Conservation (phyloP, 179 eudicot species). For the Heliamphora pulchella region DNA sequence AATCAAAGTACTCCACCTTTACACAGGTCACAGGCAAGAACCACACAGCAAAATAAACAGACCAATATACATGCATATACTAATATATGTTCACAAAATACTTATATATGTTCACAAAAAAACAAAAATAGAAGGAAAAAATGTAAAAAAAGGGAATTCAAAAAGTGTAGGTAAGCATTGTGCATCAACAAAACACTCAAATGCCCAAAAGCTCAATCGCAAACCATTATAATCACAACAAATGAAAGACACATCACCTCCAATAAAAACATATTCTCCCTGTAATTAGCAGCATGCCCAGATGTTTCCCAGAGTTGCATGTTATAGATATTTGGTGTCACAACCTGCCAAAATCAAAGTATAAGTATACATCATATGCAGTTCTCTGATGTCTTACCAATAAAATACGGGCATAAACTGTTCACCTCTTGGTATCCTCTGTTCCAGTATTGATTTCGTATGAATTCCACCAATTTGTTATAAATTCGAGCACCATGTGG, state of each 20-base stretch:
- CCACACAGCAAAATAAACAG: not conserved
- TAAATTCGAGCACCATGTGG: constrained; percentile 82
- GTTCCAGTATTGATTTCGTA: constrained; percentile 57
- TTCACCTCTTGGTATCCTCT: constrained; percentile 88
- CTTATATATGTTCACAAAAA: no score
- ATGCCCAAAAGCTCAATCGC: not conserved
- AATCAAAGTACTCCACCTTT: not conserved
- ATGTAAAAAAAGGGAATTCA: not conserved
- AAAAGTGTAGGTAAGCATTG: not conserved
- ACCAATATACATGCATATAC: not conserved
- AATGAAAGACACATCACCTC: constrained; percentile 43
- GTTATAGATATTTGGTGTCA: constrained; percentile 80
- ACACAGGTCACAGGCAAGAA: not conserved
- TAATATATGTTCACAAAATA: not conserved
- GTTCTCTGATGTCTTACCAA: not conserved
- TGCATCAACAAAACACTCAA: not conserved
- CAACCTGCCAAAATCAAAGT: constrained; percentile 42
- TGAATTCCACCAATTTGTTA: constrained; percentile 76
- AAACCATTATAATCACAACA: not conserved
- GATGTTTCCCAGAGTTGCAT: constrained; percentile 97
- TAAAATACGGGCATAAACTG: not conserved
- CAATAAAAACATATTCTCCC: constrained; percentile 93
- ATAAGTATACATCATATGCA: not conserved
- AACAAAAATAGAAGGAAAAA: no score
- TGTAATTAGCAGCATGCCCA: constrained; percentile 94